Percentiles rank a stretch among this genome's conserved stretches.
Conservation (phyloP, 1,139 yeast genomes). For the Debaryomyces psychrophilus region DNA sequence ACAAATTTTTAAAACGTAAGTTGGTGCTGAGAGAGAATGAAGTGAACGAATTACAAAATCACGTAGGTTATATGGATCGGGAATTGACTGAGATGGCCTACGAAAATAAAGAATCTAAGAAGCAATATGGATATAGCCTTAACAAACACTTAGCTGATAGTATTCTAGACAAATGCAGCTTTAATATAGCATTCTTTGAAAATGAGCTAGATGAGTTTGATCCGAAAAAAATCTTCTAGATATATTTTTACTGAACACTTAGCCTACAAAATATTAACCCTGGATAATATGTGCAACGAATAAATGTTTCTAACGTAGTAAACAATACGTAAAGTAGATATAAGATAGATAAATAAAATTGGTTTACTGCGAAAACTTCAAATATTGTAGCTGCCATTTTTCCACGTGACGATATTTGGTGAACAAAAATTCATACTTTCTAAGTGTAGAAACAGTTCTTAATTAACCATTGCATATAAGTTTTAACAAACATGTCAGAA, state of each 20-base stretch:
- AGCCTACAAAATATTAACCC: no score
- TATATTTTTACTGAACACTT: neutral
- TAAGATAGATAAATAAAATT: neutral
- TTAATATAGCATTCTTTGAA: conserved; percentile 7
- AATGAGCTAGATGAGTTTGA: conserved; percentile 13
- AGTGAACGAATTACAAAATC: conserved; percentile 30
- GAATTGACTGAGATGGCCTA: conserved; percentile 19
- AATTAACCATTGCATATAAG: neutral
- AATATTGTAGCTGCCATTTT: neutral
- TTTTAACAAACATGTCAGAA: conserved; percentile 32
- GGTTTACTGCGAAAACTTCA: neutral
- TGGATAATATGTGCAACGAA: no score
- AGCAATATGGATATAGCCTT: neutral
- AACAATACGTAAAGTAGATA: neutral
- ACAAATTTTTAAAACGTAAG: conserved; percentile 30
- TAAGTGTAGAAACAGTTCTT: neutral
- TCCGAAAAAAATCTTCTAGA: conserved; percentile 9
- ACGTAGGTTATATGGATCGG: conserved; percentile 33
- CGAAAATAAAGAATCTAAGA: conserved; percentile 1
- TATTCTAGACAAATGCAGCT: conserved; percentile 4
- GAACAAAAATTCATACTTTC: neutral
- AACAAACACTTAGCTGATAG: neutral
- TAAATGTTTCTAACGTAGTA: no score
- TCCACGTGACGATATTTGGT: neutral
- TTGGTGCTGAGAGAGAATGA: conserved; percentile 24